Conservation (phyloP, 2,329 filamentous ascomycete species). For the Setomelanomma holmii region DNA sequence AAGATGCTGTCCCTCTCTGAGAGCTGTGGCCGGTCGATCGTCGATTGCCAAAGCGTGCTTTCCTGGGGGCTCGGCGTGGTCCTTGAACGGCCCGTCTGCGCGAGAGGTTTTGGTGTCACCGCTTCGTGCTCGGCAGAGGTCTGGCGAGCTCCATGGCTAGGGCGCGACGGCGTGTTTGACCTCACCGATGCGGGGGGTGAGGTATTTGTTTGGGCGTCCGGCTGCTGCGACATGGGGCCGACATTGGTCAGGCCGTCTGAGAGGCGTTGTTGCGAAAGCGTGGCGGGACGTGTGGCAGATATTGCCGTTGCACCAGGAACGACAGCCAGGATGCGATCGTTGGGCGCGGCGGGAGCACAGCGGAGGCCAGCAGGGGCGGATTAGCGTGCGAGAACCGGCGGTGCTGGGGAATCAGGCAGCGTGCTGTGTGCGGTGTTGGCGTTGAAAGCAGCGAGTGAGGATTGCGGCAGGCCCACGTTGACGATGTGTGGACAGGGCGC, state of each 20-base stretch:
- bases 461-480: conserved; percentile 38
- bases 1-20: conserved; percentile 70
- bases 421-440: conserved; percentile 11
- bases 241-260: conserved; percentile 50
- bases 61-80: conserved; percentile 46
- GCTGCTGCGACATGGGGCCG: conserved; percentile 51
- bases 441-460: conserved; percentile 26
- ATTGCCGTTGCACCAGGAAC: conserved; percentile 30
- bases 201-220: conserved; percentile 47
- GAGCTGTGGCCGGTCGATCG: conserved; percentile 58
- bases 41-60: conserved; percentile 43
- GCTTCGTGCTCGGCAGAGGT: conserved; percentile 20
- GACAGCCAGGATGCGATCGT: conserved; percentile 30
- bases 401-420: conserved; percentile 15
- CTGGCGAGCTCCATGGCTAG: conserved; percentile 29
- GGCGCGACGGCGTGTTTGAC: conserved; percentile 38
- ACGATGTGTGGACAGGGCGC: conserved; percentile 31
- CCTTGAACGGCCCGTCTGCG: conserved; percentile 48
- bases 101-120: conserved; percentile 44
- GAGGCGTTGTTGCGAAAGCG: conserved; percentile 29
- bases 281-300: conserved; percentile 45
- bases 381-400: conserved; percentile 17
- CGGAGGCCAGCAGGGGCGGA: conserved; percentile 24
- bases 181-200: conserved; percentile 52
- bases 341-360: conserved; percentile 29